Base-by-base conservation (phyloP, 805 yeast genomes). In the Suhomyces sp. region DNA sequence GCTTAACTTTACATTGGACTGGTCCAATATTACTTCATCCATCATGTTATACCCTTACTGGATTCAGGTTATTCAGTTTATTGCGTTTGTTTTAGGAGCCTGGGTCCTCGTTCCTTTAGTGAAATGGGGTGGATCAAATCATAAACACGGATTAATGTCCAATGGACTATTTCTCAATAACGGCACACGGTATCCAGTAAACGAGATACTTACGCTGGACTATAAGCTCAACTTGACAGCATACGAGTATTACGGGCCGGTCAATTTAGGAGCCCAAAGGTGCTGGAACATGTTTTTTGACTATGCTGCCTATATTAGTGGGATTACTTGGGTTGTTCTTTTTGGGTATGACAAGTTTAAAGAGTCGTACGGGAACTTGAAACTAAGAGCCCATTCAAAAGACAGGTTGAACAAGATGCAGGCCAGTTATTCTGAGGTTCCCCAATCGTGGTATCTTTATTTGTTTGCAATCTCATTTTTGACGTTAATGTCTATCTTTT, bases 31-130 rank as follows among this genome's bases (percentile, higher is more conserved):
- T 48, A 76, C 83, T 0, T 77, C 81, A 0, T 60, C 66, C 6
- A 79, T 79, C 43, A 74, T 79, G 81, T 57, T 79, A 56, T 69
- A 71, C 46, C 83, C 83, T 0, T 79, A 78, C 59, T 78, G 82
- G 82, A 75, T 80, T 15, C 80, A 76, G 49, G 74, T 73, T 15
- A 67, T 79, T 44, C 79, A 78, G 56, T 79, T 79, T 58, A 53
- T 66, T 6, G 83, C 78, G 1, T 79, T 77, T 66, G 73, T 67
- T 0, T 13, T 71, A 15, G 71, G 77, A n/a, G 79, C 81, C 20
- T 79, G 83, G 83, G 56, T 75, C 1, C 58, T 77, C 44, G 66
- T 79, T 31, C 84, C 84, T 0, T 58, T 75, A 24, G 79, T 71
- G 13, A 78, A 78, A 52, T 79, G 80, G 77, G 74, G 63, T n/a